Base-by-base conservation (phyloP, 1,284 basidiomycete genomes). In the Exsudoporus floridanus region DNA sequence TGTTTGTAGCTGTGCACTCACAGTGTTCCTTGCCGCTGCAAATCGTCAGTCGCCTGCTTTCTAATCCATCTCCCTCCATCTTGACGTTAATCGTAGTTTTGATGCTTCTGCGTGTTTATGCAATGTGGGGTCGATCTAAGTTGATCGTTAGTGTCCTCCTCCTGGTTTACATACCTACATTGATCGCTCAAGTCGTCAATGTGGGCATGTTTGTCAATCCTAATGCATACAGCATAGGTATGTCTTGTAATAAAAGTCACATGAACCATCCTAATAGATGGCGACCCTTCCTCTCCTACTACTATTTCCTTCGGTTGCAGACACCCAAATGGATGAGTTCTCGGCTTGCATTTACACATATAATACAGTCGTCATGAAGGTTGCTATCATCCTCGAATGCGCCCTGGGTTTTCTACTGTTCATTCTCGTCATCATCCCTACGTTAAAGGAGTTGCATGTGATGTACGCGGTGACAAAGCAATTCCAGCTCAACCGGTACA, bases 401-500 rank as follows among this genome's bases (percentile, higher is more conserved):
- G 6, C 44, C 2, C 18, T 49, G 6, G 37, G 23, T 31, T n/a
- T 21, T 16, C 9, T 55, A 3, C 19, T 50, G 8, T 27, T 41
- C 13, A 7, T 33, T 14, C 30, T 55, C 14, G 53, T 46, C 2
- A 27, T 35, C 23, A 25, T 31, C 9, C 35, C 39, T 5, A 43
- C 38, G 25, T 28, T 44, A 3, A 30, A 2, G 12, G 40, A 55
- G 25, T 19, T 54, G 10, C 13, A 34, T 14, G 34, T 12, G 31
- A 42, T 39, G 44, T 46, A 55, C 33, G 13, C 3, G 27, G 34
- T 23, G 25, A 33, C 41, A 7, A 40, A 35, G 3, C 33, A 16
- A n/a, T 46, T 38, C 39, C 43, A 55, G 9, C 30, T 34, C 8
- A 56, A 56, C 30, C 47, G 44, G 6, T 56, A 46, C 19, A 55